Evolutionary conservation across 768 basidiomycete species (phyloP), one percentile per base, ranked within the genome.

Genomic region (Leccinum disarticulatum): DNA sequence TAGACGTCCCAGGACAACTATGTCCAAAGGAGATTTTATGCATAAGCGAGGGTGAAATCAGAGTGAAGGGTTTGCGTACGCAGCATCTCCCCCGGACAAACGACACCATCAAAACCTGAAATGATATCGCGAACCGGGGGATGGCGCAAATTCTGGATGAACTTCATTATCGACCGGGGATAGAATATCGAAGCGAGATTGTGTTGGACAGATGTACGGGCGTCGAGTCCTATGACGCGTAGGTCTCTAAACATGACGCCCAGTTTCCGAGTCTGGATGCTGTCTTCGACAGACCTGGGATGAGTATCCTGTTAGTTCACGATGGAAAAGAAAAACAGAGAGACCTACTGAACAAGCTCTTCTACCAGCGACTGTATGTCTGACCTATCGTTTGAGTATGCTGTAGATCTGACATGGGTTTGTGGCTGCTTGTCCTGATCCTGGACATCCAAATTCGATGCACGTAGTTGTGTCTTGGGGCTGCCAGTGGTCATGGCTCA

Each of bases 1-100:
- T 92, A 17, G 93, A 30, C 91, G 83, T 19, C 92, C 93, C 36
- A 94, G 81, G 13, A 94, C 92, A 14, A 95, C 89, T 90, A 65
- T 7, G 55, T 5, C 9, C 14, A 6, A n/a, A 27, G 28, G 28
- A 25, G 6, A 10, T 46, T n/a, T 43, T n/a, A 43, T 15, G 41
- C 14, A 43, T 43, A 2, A n/a, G 14, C 7, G 30, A 22, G 14
- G 17, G 30, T 25, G 54, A 31, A 35, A 53, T 5, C 8, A 6
- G 3, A 19, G 30, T 35, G 14, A 30, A 30, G 30, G 30, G 30
- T 3, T 77, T 76, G 80, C 79, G 63, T 64, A 85, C 90, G 77
- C 35, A 90, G 79, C 90, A 92, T 90, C 74, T 91, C 88, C 15
- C 88, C 87, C 0, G 87, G 82, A 4, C 81, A 78, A 14, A 90